These are phyloP conservation scores for Naegleria lovaniensis DNA, from an alignment of 208 protist species.

Conservation along the genomic window DNA sequence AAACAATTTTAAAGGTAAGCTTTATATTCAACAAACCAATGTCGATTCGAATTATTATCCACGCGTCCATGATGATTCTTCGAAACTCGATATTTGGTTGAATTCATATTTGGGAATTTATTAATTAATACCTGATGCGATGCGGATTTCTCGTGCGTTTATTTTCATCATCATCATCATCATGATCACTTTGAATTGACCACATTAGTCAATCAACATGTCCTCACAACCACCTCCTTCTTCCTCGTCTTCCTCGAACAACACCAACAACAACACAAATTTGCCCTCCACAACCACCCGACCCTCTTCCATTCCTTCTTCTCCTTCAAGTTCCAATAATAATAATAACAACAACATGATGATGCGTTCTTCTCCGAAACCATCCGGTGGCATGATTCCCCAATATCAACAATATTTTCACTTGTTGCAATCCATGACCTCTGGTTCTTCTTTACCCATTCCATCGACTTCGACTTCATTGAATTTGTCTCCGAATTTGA, in stretches of 20 bases:
- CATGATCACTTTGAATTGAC: neutral
- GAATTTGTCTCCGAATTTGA: neutral
- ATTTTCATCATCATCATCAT: neutral
- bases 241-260: neutral
- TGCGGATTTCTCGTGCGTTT: neutral
- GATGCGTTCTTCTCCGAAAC: neutral
- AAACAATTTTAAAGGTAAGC: neutral
- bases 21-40: neutral
- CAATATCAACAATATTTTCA: slow-evolving; percentile 6
- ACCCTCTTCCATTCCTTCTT: neutral
- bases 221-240: neutral
- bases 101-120: too few relatives aligned
- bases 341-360: neutral
- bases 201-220: neutral
- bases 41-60: too few relatives aligned
- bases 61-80: too few relatives aligned
- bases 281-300: neutral
- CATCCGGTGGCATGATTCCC: neutral
- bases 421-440: neutral
- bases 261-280: neutral
- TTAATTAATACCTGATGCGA: too few relatives aligned
- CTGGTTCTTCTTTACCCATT: neutral
- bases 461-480: neutral
- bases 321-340: neutral
- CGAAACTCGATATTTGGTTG: too few relatives aligned